Conservation (phyloP, 768 basidiomycete species). For the Neoboletus subvelutipes region DNA sequence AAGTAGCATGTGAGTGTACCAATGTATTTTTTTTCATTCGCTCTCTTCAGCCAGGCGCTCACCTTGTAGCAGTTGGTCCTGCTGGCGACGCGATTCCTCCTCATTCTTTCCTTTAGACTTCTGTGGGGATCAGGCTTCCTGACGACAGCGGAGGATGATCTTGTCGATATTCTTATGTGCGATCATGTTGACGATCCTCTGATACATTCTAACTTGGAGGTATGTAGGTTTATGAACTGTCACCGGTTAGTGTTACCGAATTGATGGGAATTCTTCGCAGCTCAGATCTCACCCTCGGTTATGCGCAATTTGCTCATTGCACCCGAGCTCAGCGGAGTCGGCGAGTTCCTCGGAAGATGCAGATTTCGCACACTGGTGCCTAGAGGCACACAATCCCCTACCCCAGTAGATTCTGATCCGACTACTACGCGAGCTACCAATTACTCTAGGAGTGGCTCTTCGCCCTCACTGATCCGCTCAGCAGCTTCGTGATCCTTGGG, state of each 20-base stretch:
- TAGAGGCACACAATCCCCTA: neutral
- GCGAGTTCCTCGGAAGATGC: slow-evolving; percentile 7
- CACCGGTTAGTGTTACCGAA: no score
- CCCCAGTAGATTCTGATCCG: neutral
- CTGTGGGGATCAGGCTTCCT: slow-evolving; percentile 18
- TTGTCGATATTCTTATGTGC: slow-evolving; percentile 6
- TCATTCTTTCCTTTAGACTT: slow-evolving; percentile 10
- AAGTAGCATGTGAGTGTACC: slow-evolving; percentile 4
- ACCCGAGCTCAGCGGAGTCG: neutral
- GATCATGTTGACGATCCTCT: slow-evolving; percentile 2
- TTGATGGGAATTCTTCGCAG: no score
- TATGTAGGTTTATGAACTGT: neutral
- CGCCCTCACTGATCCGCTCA: neutral
- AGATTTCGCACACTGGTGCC: slow-evolving; percentile 4
- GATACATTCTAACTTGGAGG: neutral
- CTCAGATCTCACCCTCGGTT: neutral
- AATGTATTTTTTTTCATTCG: neutral
- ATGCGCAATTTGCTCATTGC: slow-evolving; percentile 14
- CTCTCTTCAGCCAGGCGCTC: neutral
- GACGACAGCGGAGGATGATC: slow-evolving; percentile 12
- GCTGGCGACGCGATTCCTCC: slow-evolving; percentile 3
- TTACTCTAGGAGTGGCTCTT: neutral
- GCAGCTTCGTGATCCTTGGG: neutral
- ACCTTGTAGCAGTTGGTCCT: neutral
- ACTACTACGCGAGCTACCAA: neutral